Conservation (phyloP, 2,329 filamentous ascomycete genomes). For the Xylaria sp. region DNA sequence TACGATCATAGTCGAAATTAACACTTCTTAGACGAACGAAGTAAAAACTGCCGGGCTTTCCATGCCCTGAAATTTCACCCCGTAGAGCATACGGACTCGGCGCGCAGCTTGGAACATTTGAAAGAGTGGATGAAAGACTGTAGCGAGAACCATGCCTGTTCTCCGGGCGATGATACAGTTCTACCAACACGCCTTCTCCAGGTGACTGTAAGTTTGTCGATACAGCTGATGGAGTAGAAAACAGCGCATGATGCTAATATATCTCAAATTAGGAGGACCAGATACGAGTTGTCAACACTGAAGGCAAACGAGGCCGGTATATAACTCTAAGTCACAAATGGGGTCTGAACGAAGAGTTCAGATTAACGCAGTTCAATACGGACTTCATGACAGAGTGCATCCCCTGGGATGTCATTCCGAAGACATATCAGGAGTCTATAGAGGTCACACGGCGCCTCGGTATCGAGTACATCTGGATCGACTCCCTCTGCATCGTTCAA, state of each 20-base stretch:
- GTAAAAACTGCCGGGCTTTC: constrained; percentile 1
- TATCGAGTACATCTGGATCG: constrained; percentile 50
- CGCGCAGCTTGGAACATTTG: constrained; percentile 13
- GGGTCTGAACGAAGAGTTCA: constrained; percentile 27
- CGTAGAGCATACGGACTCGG: constrained; percentile 22
- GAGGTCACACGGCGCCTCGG: constrained; percentile 42
- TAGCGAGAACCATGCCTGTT: constrained; percentile 22
- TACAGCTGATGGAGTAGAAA: not conserved
- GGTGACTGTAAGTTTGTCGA: constrained; percentile 10
- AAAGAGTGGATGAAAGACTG: constrained; percentile 26
- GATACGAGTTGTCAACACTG: constrained; percentile 16
- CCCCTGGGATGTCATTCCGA: constrained; percentile 35
- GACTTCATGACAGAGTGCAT: constrained; percentile 5
- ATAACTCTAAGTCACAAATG: constrained; percentile 35
- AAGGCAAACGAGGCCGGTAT: constrained; percentile 19
- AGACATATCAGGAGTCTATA: constrained; percentile 47
- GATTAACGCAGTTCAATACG: constrained; percentile 26
- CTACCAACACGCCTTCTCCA: constrained; percentile 25
- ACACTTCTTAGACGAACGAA: not conserved
- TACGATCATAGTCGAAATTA: not conserved
- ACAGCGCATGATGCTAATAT: not conserved
- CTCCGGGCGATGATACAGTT: constrained; percentile 1
- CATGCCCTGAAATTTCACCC: constrained; percentile 3
- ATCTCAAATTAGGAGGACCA: constrained; percentile 12
- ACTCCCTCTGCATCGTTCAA: constrained; percentile 41